Conservation (phyloP, 495 filamentous ascomycete species). For the Trichoderma parareesei region DNA sequence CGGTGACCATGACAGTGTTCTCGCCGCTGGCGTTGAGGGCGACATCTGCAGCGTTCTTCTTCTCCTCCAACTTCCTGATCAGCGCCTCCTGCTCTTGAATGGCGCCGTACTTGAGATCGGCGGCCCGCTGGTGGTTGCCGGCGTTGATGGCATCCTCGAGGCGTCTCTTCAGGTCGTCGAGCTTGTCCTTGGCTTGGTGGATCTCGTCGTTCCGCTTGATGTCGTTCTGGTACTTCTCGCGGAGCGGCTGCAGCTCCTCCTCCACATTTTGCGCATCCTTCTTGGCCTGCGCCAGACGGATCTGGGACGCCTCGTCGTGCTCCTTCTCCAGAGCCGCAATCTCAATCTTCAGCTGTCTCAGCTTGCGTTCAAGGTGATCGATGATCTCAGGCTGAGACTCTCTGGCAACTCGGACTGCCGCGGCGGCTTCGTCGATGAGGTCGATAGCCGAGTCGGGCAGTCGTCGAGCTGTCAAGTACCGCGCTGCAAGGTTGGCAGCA, state of each 20-base stretch:
- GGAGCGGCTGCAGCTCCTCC: conserved; percentile 84
- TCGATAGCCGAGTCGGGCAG: conserved; percentile 96
- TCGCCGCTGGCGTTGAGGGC: conserved; percentile 57
- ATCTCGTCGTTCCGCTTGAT: conserved; percentile 80
- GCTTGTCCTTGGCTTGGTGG: conserved; percentile 92
- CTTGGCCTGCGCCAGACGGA: conserved; percentile 71
- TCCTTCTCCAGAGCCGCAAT: conserved; percentile 90
- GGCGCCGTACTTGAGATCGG: conserved; percentile 92
- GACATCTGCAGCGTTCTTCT: conserved; percentile 69
- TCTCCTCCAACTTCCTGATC: conserved; percentile 71
- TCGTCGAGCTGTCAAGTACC: conserved; percentile 83
- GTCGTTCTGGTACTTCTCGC: conserved; percentile 92
- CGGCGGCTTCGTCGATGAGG: conserved; percentile 90
- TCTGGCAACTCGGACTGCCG: conserved; percentile 85
- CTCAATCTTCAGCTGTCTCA: conserved; percentile 88
- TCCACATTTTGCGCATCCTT: conserved; percentile 84
- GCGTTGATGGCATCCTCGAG: conserved; percentile 83
- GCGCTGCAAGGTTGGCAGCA: conserved; percentile 78
- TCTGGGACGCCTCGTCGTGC: conserved; percentile 85
- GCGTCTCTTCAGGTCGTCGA: conserved; percentile 80
- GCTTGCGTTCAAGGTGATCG: conserved; percentile 81
- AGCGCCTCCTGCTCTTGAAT: conserved; percentile 81
- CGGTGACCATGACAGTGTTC: conserved; percentile 68
- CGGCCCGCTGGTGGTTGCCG: conserved; percentile 71
- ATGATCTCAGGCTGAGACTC: conserved; percentile 94